A percentile compares a stretch with the other conserved stretches of the same genome.
Evolutionary conservation across 1,139 yeast species (phyloP).

Genomic region (Saccharomycopsis crataegensis): DNA sequence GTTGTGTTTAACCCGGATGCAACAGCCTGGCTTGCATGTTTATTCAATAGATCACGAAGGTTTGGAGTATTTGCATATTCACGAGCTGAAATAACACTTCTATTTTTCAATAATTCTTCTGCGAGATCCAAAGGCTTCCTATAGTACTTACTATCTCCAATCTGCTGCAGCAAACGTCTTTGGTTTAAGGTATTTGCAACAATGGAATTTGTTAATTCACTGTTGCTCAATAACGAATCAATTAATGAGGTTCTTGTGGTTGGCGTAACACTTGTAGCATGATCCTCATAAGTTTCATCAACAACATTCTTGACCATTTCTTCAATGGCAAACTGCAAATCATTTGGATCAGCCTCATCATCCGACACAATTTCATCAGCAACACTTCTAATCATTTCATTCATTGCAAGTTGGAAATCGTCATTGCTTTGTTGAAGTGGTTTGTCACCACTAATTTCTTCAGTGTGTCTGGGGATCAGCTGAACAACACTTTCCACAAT

Average conservation of each 20-base stretch:
- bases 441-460: neutral
- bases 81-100: neutral
- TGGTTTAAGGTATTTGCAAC: constrained; percentile 2
- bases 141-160: neutral
- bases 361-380: constrained; percentile 34
- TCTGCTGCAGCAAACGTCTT: neutral
- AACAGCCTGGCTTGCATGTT: constrained; percentile 4
- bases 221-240: constrained; percentile 3
- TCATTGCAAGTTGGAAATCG: constrained; percentile 44
- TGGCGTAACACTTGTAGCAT: neutral
- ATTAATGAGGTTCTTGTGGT: constrained; percentile 4
- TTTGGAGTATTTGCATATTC: constrained; percentile 11
- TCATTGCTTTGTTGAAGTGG: constrained; percentile 17
- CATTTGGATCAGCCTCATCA: constrained; percentile 23
- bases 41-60: constrained; percentile 7
- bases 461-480: constrained; percentile 1
- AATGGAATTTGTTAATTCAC: neutral
- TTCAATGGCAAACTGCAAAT: constrained; percentile 18
- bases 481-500: constrained; percentile 16
- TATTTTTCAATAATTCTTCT: constrained; percentile 3
- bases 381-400: constrained; percentile 66
- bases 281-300: constrained; percentile 13
- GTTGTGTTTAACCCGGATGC: constrained; percentile 1
- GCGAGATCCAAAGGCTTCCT: neutral
- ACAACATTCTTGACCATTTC: constrained; percentile 19